Percentiles rank a stretch among this genome's conserved stretches.
These are phyloP conservation scores for Scheffersomyces cryptocercus DNA, from an alignment of 1,139 yeast species.

Conservation along the genomic window DNA sequence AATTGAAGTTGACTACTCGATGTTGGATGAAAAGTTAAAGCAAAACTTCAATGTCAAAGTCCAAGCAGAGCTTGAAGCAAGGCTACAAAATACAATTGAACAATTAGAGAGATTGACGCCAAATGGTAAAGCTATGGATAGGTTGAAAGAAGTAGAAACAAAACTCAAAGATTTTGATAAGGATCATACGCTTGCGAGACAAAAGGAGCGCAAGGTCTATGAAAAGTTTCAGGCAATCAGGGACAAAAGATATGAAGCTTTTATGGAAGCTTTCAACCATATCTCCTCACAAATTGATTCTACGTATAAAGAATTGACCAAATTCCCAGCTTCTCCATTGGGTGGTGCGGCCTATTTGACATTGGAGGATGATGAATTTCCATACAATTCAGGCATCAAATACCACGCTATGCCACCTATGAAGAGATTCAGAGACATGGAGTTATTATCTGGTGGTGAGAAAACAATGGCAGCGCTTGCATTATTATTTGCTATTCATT, in stretches of 20 bases:
- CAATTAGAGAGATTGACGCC: conserved; percentile 70
- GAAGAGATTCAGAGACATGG: conserved; percentile 93
- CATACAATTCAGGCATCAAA: conserved; percentile 77
- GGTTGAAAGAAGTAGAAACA: conserved; percentile 68
- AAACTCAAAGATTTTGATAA: conserved; percentile 61
- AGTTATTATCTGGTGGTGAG: conserved; percentile 92
- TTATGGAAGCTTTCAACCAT: conserved; percentile 74
- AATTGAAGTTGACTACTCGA: conserved; percentile 57
- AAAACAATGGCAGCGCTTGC: conserved; percentile 97
- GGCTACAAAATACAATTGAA: conserved; percentile 32
- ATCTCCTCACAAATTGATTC: conserved; percentile 71
- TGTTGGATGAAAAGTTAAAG: conserved; percentile 48
- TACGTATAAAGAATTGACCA: conserved; percentile 87
- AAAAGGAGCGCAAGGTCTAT: conserved; percentile 56
- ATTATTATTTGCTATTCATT: conserved; percentile 84
- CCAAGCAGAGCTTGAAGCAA: conserved; percentile 49
- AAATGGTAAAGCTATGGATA: conserved; percentile 76
- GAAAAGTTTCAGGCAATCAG: conserved; percentile 63
- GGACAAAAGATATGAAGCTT: conserved; percentile 57
- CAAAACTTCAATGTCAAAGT: conserved; percentile 38
- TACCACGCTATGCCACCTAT: conserved; percentile 97
- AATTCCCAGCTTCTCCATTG: conserved; percentile 61
- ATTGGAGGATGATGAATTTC: conserved; percentile 87
- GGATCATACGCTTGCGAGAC: conserved; percentile 66
- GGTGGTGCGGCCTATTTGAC: conserved; percentile 95